Evolutionary conservation across 1,139 yeast species (phyloP).

Genomic region (Yamadazyma spencermartinsiae): DNA sequence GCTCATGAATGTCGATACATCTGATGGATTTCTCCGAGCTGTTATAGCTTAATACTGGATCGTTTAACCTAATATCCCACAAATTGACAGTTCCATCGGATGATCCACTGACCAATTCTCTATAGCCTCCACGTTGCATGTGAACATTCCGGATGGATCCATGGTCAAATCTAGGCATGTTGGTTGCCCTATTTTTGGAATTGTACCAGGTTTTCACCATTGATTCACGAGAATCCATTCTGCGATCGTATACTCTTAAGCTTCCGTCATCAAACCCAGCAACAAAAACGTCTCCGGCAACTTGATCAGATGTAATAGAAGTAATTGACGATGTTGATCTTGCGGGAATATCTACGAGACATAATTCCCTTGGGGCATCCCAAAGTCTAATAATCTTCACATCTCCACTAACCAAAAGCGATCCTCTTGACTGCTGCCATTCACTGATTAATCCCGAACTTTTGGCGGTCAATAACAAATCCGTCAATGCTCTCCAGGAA

Average conservation of each 20-base stretch:
- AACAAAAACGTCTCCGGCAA: slow-evolving; percentile 86
- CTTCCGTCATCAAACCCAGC: slow-evolving; percentile 96
- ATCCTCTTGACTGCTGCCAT: slow-evolving; percentile 97
- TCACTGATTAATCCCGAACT: slow-evolving; percentile 86
- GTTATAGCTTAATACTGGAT: slow-evolving; percentile 67
- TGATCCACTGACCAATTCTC: slow-evolving; percentile 86
- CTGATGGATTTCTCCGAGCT: slow-evolving; percentile 65
- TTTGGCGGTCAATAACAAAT: slow-evolving; percentile 74
- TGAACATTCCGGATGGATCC: slow-evolving; percentile 79
- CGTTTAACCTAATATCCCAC: slow-evolving; percentile 84
- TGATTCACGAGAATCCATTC: slow-evolving; percentile 81
- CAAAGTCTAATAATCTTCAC: slow-evolving; percentile 87
- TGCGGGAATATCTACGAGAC: slow-evolving; percentile 86
- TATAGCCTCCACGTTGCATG: slow-evolving; percentile 94
- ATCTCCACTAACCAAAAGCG: slow-evolving; percentile 91
- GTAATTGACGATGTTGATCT: slow-evolving; percentile 89
- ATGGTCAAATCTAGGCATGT: slow-evolving; percentile 23
- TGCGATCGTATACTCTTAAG: slow-evolving; percentile 84
- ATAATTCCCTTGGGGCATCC: slow-evolving; percentile 95
- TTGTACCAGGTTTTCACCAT: slow-evolving; percentile 79
- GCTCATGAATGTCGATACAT: slow-evolving; percentile 85
- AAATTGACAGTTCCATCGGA: slow-evolving; percentile 79
- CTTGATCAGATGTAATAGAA: slow-evolving; percentile 89
- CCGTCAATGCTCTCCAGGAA: slow-evolving; percentile 93
- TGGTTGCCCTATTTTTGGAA: slow-evolving; percentile 9